phyloP scores from a whole-genome alignment of 2,329 filamentous ascomycete species.

The Colletotrichum brevisporum region DNA sequence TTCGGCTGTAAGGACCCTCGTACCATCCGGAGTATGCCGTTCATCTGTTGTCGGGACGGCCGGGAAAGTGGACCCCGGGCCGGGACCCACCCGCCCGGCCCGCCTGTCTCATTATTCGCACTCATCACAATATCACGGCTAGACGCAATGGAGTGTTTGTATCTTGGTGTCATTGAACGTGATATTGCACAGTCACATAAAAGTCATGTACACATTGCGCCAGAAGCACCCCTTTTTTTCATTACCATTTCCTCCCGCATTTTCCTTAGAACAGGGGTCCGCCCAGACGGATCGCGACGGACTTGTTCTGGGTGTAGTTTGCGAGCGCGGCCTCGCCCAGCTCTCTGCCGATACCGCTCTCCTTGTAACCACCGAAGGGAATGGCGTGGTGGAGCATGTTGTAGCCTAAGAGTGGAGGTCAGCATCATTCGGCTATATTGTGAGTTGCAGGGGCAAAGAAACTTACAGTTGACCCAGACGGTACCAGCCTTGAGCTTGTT shows the following conservation, averaged over 20 bases:
- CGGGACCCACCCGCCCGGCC: background rate
- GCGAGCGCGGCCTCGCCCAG: slow-evolving; percentile 76
- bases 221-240: slow-evolving; percentile 28
- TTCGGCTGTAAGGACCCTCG: too few species aligned
- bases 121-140: background rate
- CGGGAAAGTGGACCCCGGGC: too few species aligned
- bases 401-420: slow-evolving; percentile 56
- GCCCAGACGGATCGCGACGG: slow-evolving; percentile 69
- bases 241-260: slow-evolving; percentile 22
- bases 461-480: slow-evolving; percentile 67
- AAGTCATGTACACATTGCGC: slow-evolving; percentile 41
- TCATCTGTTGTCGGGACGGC: too few species aligned
- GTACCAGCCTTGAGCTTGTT: slow-evolving; percentile 81
- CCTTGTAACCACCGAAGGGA: slow-evolving; percentile 82
- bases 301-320: slow-evolving; percentile 80
- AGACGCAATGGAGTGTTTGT: background rate
- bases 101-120: too few species aligned
- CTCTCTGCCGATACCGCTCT: slow-evolving; percentile 84
- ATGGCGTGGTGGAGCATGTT: slow-evolving; percentile 80
- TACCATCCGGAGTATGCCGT: too few species aligned
- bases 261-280: slow-evolving; percentile 56
- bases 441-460: background rate
- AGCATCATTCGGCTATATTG: background rate
- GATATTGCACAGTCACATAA: slow-evolving; percentile 36
- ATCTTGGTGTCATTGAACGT: slow-evolving; percentile 38